These are phyloP conservation scores for Myrmaecium sp. DNA, from an alignment of 2,329 filamentous ascomycete species.

Conservation along the genomic window DNA sequence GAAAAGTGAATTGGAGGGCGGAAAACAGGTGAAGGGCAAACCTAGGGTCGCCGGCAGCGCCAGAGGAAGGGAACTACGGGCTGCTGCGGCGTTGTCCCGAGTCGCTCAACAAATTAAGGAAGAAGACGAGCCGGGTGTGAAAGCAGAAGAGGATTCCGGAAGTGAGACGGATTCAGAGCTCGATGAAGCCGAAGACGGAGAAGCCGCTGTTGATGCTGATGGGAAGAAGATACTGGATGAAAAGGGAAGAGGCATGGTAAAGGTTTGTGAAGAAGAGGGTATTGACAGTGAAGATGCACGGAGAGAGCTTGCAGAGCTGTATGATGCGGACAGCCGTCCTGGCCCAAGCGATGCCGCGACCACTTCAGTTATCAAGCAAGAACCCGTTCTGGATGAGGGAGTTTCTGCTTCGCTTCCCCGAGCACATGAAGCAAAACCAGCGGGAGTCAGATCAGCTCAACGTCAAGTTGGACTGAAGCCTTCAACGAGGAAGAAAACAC, in stretches of 20 bases:
- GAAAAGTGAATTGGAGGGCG: constrained; percentile 50
- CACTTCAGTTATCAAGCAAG: too few species aligned
- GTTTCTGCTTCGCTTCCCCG: too few species aligned
- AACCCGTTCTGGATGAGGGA: too few species aligned
- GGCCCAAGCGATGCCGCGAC: too few species aligned
- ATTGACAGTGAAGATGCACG: constrained; percentile 1
- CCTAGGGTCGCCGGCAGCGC: constrained; percentile 61
- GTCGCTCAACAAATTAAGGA: constrained; percentile 40
- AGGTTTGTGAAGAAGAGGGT: constrained; percentile 58
- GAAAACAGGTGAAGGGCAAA: constrained; percentile 43
- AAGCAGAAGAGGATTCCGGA: constrained; percentile 6
- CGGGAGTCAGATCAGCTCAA: too few species aligned
- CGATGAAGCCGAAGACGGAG: constrained; percentile 19
- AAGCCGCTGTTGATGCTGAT: constrained; percentile 46
- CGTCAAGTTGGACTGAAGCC: too few species aligned
- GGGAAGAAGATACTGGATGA: constrained; percentile 47
- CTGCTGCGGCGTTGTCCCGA: constrained; percentile 58
- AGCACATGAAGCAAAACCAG: too few species aligned
- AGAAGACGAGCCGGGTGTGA: constrained; percentile 21
- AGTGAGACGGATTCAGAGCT: constrained; percentile 8
- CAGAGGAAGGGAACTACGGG: constrained; percentile 56
- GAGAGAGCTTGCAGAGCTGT: too few species aligned
- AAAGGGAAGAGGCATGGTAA: constrained; percentile 50
- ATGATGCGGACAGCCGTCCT: too few species aligned
- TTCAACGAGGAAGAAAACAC: too few species aligned